phyloP scores from a whole-genome alignment of 192 early-diverging fungal species.

The Rhizophagus sp. region DNA sequence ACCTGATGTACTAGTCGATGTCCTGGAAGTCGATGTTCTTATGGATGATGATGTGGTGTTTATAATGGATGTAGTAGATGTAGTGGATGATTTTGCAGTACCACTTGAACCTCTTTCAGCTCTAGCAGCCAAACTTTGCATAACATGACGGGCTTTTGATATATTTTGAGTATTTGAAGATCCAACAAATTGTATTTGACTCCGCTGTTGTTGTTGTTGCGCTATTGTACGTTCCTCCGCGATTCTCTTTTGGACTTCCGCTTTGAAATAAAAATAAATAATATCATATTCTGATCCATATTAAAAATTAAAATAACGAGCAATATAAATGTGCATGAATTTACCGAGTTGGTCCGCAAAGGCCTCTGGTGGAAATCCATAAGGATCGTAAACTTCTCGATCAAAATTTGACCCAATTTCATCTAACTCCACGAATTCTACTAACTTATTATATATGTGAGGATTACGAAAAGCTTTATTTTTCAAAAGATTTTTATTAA shows the following conservation, averaged over 20 bases:
- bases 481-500: conserved; percentile 78
- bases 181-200: conserved; percentile 29
- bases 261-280: conserved; percentile 28
- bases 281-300: conserved; percentile 15
- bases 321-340: conserved; percentile 25
- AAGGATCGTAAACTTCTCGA: conserved; percentile 69
- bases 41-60: conserved; percentile 6
- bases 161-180: conserved; percentile 11
- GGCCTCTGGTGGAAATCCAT: conserved; percentile 58
- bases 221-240: conserved; percentile 26
- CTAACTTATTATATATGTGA: conserved; percentile 83
- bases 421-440: conserved; percentile 80
- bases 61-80: not conserved
- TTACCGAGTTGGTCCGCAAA: conserved; percentile 64
- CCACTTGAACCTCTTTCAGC: conserved; percentile 6
- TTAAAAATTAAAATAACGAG: not conserved
- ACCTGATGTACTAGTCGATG: conserved; percentile 19
- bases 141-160: conserved; percentile 28
- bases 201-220: conserved; percentile 23
- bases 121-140: conserved; percentile 32
- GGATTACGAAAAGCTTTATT: conserved; percentile 94
- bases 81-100: not conserved
- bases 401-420: conserved; percentile 82
- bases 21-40: not conserved
- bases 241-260: conserved; percentile 26